Base-by-base conservation (phyloP, 768 basidiomycete species). In the Sarcodon sp. region DNA sequence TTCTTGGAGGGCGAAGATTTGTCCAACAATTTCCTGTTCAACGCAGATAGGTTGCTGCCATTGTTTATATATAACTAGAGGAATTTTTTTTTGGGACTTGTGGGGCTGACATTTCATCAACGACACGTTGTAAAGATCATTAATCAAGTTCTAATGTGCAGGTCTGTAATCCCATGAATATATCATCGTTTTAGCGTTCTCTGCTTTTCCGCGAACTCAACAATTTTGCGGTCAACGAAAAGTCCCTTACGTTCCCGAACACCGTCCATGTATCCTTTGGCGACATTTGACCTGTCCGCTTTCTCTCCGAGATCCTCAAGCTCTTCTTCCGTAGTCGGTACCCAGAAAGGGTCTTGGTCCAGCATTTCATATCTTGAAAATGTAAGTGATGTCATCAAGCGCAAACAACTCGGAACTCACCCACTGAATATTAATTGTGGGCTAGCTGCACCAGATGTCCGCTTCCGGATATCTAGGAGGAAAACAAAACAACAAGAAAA, bases 351-450 rank as follows among this genome's bases (percentile, higher is more conserved):
- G 68, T 97, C 90, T 55, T 83, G 79, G 62, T 94, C 89, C 18
- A 97, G 73, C 57, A 94, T 73, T 62, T 98, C 93, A 63, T 92
- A 99, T 36, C 89, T 89, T 53, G 47, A 50, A 34, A 35, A 35
- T 46, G 47, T 48, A 50, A 44, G 43, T 41, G 49, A 61, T 47
- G 64, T 53, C 47, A 47, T 21, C 11, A 33, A 33, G 46, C 39
- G 34, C 6, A 34, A 33, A 33, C 43, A 21, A 37, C 16, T 35
- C 44, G 16, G 11, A 7, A 63, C 83, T 52, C 62, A 88, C 82
- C 94, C 96, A 64, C 82, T 87, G 67, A 99, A 99, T 53, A 99
- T 88, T 16, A 99, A 72, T 58, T 98, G 96, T 0, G 96, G 96
- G 55, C 88, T 94, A 0, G 96, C 96, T 4, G 94, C 94, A 3